Evolutionary conservation across 106 monocot genomes (phyloP), one percentile per base, ranked within the genome.

Genomic region (Dendrobium officinale): DNA sequence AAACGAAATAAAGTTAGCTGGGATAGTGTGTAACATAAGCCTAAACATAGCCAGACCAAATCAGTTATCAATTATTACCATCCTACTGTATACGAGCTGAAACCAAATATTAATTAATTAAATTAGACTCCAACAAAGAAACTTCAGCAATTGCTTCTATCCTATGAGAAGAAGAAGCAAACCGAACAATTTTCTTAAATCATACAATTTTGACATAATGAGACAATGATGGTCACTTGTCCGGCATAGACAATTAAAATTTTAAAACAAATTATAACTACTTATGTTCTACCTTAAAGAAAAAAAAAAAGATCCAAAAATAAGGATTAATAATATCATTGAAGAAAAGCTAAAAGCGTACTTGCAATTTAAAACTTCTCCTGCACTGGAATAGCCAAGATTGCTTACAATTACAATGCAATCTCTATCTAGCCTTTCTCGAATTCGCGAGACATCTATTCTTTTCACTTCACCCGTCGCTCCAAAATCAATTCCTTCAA

Each of bases 281-380:
- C 13, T 33, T 13, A 33, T 16, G 0, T 2, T 37, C 33, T 70
- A 26, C 64, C 31, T 70, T 2, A 44, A 74, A 43, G 44, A 22
- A 74, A 40, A 74, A n/a, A n/a, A n/a, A 44, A 13, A 70, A 3
- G 9, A 40, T 2, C 42, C 5, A 74, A 73, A 40, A 42, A 29
- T 29, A 27, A 68, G 6, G 68, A 68, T 73, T 20, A 73, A 40
- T 26, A 73, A 42, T 42, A 73, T 17, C 9, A 47, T 10, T 44
- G 2, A 75, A n/a, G 16, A 45, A n/a, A 78, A 77, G 44, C n/a
- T n/a, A 79, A 80, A 42, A 76, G 48, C 88, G 75, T 93, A 96
- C 93, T 93, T 94, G 94, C 96, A 94, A 80, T 98, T 98, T 81
- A 98, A 84, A 84, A 94, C 88, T 83, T 92, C 94, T 78, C 92